Evolutionary conservation across 2,329 filamentous ascomycete species (phyloP), one percentile per base, ranked within the genome.

Genomic region (Colletotrichum karsti): DNA sequence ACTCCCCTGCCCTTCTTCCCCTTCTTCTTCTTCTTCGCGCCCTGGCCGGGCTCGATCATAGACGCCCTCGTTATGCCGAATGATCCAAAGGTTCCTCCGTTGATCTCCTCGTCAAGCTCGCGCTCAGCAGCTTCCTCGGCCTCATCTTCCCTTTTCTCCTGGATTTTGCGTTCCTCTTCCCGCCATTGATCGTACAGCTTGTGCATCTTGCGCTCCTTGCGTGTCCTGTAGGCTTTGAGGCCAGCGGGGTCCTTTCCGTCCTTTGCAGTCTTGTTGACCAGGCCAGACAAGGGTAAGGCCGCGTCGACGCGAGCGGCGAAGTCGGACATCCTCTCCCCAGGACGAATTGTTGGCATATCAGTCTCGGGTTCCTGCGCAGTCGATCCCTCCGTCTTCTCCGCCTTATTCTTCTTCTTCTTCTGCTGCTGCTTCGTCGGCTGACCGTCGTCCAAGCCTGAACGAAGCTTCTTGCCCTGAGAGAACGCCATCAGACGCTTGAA

Each of bases 401-500:
- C n/a, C n/a, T n/a, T 62, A 51, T 74, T 75, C 66, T 78, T 79
- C 9, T 57, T 79, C 12, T 57, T 69, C n/a, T 74, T 72, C 51
- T 69, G 71, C 37, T 79, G 79, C 15, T 69, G 65, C 9, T 50
- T 59, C 10, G 22, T 22, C 22, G 41, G 37, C 10, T 83, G 75
- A n/a, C 93, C 93, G 71, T 96, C 88, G 76, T 97, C 92, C 8
- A 97, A 83, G 7, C 91, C 90, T 9, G 86, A 88, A 5, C 86
- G 85, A 9, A 86, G 78, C 68, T 85, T 87, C 75, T 89, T 90
- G n/a, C 88, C 85, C 15, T 83, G 80, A 42, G 91, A 88, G 72
- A 90, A 88, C 35, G 92, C 90, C 92, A 98, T 96, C 70, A 98
- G 82, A 12, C 94, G 90, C 69, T 89, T 89, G 79, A 99, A 99